These are phyloP conservation scores for Fusarium sarcochroum DNA, from an alignment of 2,329 filamentous ascomycete species.

Conservation along the genomic window DNA sequence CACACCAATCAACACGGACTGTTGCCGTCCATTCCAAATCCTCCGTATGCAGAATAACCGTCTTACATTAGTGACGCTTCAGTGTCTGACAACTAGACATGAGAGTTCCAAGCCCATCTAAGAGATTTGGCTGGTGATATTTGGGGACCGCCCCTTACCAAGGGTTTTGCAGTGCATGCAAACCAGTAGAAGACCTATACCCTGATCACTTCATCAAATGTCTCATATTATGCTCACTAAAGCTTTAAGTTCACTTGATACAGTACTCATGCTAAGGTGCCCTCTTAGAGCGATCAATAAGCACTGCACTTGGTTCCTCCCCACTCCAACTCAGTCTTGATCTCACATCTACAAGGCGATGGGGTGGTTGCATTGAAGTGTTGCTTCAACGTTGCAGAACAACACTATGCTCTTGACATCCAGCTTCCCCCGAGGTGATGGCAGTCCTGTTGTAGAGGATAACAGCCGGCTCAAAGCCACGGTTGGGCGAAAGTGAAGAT, in stretches of 20 bases:
- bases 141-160: neutral
- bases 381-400: no score
- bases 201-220: neutral
- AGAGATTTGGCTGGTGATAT: neutral
- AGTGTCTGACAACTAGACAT: neutral
- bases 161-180: no score
- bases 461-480: no score
- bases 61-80: neutral
- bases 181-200: neutral
- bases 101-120: neutral
- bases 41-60: neutral
- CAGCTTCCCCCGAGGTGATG: no score
- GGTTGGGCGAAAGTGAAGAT: no score
- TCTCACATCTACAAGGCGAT: no score
- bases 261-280: neutral
- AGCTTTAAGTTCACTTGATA: neutral
- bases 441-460: no score
- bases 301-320: no score
- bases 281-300: no score
- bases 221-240: neutral
- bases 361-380: no score
- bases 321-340: no score
- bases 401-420: no score
- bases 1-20: slow-evolving; percentile 8
- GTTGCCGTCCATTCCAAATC: neutral